These are phyloP conservation scores for Aureobasidium melanogenum DNA, from an alignment of 2,329 filamentous ascomycete genomes.

Conservation along the genomic window DNA sequence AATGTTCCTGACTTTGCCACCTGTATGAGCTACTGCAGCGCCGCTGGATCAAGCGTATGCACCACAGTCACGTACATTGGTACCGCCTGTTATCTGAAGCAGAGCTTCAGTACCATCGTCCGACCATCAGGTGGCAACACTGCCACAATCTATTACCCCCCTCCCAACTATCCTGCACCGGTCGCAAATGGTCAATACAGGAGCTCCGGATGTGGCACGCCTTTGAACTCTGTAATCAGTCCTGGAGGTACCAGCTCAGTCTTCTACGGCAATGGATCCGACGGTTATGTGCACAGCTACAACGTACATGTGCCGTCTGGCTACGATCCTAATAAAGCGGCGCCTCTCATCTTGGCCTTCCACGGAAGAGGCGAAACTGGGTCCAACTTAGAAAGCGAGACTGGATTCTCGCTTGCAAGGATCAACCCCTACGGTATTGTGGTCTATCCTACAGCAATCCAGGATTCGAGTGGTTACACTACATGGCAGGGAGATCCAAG, in stretches of 20 bases:
- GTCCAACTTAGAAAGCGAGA: constrained; percentile 31
- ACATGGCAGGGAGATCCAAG: constrained; percentile 35
- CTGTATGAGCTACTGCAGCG: constrained; percentile 2
- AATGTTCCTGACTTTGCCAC: background rate
- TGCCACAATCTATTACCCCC: background rate
- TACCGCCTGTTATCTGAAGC: constrained; percentile 3
- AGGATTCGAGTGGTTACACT: constrained; percentile 15
- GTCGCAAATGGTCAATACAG: constrained; percentile 14
- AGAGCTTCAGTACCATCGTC: background rate
- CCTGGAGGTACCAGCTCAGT: constrained; percentile 16
- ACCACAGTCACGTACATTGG: constrained; percentile 1
- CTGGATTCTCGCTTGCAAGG: constrained; percentile 36
- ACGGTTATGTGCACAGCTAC: constrained; percentile 27
- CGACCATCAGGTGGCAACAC: background rate
- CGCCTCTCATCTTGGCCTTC: constrained; percentile 40
- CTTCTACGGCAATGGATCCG: constrained; percentile 15
- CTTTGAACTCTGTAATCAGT: constrained; percentile 17
- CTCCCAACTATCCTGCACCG: constrained; percentile 12
- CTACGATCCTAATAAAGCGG: constrained; percentile 30
- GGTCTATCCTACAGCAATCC: constrained; percentile 35
- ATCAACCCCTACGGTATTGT: constrained; percentile 38
- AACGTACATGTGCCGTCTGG: constrained; percentile 30
- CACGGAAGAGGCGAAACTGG: constrained; percentile 35
- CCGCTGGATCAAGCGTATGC: background rate
- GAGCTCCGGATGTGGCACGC: constrained; percentile 20